phyloP scores from a whole-genome alignment of 2,329 filamentous ascomycete species.

The Sclerotinia subarctica region DNA sequence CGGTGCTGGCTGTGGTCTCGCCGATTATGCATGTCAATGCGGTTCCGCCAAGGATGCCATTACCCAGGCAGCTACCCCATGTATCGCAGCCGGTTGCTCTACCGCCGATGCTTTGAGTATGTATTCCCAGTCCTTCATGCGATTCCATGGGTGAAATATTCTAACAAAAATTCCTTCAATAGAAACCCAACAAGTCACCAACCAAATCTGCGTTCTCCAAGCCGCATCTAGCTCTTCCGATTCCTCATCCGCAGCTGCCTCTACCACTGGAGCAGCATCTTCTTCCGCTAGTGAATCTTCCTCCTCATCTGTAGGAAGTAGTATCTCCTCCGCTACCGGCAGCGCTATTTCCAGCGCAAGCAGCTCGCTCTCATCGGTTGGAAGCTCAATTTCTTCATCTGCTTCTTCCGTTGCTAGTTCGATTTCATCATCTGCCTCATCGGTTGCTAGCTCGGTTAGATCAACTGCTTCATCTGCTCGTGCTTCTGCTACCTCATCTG shows the following conservation, averaged over 20 bases:
- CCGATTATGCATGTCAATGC: conserved; percentile 32
- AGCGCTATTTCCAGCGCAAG: conserved; percentile 5
- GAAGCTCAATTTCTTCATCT: neutral
- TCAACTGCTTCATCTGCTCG: neutral
- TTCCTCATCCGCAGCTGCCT: neutral
- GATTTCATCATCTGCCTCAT: neutral
- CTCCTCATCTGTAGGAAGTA: neutral
- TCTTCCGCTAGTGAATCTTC: conserved; percentile 6
- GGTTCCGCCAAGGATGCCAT: conserved; percentile 26
- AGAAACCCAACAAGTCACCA: neutral
- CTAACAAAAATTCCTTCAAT: neutral
- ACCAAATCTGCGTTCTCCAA: conserved; percentile 10
- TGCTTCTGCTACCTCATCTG: no score
- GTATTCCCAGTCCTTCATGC: conserved; percentile 8
- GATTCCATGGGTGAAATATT: neutral
- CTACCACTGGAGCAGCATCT: conserved; percentile 16
- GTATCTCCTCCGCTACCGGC: neutral
- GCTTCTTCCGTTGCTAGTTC: neutral
- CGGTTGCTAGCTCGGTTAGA: neutral
- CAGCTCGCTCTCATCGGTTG: neutral
- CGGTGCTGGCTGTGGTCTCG: conserved; percentile 24
- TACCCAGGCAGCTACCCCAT: conserved; percentile 27
- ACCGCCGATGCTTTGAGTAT: conserved; percentile 29
- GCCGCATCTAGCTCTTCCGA: neutral
- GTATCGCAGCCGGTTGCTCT: conserved; percentile 28